These are phyloP conservation scores for Bimuria novae-zelandiae DNA, from an alignment of 2,329 filamentous ascomycete genomes.

Conservation along the genomic window DNA sequence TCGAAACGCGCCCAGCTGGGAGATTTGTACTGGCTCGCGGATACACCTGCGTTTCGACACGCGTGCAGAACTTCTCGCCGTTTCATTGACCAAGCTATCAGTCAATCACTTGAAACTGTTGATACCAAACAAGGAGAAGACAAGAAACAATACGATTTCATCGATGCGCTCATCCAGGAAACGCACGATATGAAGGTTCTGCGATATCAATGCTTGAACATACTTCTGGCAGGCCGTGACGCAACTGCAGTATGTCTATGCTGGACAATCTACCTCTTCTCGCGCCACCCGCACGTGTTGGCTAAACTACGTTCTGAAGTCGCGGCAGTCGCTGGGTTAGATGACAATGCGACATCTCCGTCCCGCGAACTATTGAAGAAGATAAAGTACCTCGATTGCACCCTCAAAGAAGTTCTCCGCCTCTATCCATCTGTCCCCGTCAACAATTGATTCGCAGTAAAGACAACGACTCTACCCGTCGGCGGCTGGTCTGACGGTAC, in stretches of 20 bases:
- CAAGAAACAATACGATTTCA: slow-evolving; percentile 27
- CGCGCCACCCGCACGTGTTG: slow-evolving; percentile 42
- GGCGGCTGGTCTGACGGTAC: slow-evolving; percentile 36
- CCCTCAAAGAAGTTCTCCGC: slow-evolving; percentile 39
- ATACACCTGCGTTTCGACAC: slow-evolving; percentile 6
- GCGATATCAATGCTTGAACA: slow-evolving; percentile 38
- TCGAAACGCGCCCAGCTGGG: slow-evolving; percentile 21
- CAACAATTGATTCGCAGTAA: slow-evolving; percentile 34
- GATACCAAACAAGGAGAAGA: not conserved
- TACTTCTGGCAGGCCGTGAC: slow-evolving; percentile 43
- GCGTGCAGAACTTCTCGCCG: slow-evolving; percentile 21
- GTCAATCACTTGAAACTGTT: not conserved
- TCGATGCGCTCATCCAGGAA: slow-evolving; percentile 26
- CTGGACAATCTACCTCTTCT: slow-evolving; percentile 43
- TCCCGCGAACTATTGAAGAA: slow-evolving; percentile 12
- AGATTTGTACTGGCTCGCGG: slow-evolving; percentile 29
- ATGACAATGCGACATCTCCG: slow-evolving; percentile 28
- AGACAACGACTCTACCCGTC: slow-evolving; percentile 34
- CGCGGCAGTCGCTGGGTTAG: slow-evolving; percentile 23
- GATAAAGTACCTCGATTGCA: slow-evolving; percentile 28
- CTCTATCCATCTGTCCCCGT: slow-evolving; percentile 38
- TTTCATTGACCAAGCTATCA: slow-evolving; percentile 12
- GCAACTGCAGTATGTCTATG: slow-evolving; percentile 37
- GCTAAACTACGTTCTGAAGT: slow-evolving; percentile 42
- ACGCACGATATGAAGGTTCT: slow-evolving; percentile 23